These are phyloP conservation scores for Perkinsus olseni DNA, from an alignment of 169 alveolate species.

Conservation along the genomic window DNA sequence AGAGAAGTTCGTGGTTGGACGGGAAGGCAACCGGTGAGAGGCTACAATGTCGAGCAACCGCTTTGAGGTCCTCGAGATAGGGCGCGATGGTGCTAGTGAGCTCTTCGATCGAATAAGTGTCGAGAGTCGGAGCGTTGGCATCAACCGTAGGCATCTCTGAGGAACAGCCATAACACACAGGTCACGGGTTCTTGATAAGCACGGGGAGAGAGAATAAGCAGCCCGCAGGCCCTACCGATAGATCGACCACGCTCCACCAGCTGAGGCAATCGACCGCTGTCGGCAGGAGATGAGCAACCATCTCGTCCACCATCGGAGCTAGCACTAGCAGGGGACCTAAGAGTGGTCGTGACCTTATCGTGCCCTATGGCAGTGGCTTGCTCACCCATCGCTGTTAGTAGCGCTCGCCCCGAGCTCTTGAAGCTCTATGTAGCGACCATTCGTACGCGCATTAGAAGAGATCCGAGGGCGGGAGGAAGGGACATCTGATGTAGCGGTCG, in stretches of 20 bases:
- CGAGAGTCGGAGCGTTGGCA: neutral
- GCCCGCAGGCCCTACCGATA: neutral
- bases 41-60: neutral
- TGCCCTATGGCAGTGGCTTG: neutral
- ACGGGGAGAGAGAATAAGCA: no score
- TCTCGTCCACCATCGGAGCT: neutral
- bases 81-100: neutral
- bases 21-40: neutral
- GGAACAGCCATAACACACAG: neutral
- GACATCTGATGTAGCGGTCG: no score
- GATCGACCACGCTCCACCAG: neutral
- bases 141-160: neutral
- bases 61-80: neutral
- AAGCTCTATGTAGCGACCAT: neutral
- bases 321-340: neutral
- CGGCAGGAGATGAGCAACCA: neutral
- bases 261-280: neutral
- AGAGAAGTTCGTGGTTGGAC: neutral
- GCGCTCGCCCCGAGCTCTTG: neutral
- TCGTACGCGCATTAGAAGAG: neutral
- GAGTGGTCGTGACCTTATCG: neutral
- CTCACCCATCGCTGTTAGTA: neutral
- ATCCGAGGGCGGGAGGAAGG: neutral
- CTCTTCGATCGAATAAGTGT: neutral
- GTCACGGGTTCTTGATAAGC: neutral